Conservation (phyloP, 352 stramenopile genomes). For the Pythium monospermum region DNA sequence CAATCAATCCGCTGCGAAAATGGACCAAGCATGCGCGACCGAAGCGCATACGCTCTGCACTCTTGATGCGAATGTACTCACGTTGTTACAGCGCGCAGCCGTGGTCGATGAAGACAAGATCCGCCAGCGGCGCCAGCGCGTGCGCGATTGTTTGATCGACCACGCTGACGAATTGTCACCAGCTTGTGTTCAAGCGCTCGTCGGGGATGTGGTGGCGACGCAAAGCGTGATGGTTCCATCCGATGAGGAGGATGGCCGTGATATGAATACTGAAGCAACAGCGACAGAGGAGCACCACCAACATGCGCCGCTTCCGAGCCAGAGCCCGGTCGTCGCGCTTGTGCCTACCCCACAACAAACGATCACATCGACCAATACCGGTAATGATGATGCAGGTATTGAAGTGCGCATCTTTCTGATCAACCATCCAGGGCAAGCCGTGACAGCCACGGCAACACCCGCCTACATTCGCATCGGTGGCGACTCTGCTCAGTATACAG, state of each 20-base stretch:
- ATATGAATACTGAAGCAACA: not conserved
- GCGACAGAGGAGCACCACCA: no score
- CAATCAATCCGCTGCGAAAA: slow-evolving; percentile 6
- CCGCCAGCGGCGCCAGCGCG: slow-evolving; percentile 29
- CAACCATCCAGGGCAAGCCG: slow-evolving; percentile 12
- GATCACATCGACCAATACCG: no score
- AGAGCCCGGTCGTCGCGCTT: no score
- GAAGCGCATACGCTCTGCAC: slow-evolving; percentile 41
- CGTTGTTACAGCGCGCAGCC: slow-evolving; percentile 36
- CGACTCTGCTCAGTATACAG: slow-evolving; percentile 14
- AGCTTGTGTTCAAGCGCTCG: slow-evolving; percentile 41
- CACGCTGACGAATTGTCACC: slow-evolving; percentile 53
- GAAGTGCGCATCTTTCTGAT: slow-evolving; percentile 24
- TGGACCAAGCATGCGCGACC: slow-evolving; percentile 27
- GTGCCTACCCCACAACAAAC: no score
- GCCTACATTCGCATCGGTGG: slow-evolving; percentile 17
- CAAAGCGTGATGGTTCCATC: slow-evolving; percentile 13
- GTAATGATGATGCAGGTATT: slow-evolving; percentile 8
- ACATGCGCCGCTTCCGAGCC: no score
- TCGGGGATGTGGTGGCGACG: slow-evolving; percentile 17
- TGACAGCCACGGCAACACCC: not conserved
- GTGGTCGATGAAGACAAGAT: slow-evolving; percentile 32
- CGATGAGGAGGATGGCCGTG: slow-evolving; percentile 2
- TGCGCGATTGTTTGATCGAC: slow-evolving; percentile 47
- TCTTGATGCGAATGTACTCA: slow-evolving; percentile 41